A percentile compares a stretch with the other conserved stretches of the same genome.
Conservation (phyloP, 257 asterid species). For the Solanum tacnaense region DNA sequence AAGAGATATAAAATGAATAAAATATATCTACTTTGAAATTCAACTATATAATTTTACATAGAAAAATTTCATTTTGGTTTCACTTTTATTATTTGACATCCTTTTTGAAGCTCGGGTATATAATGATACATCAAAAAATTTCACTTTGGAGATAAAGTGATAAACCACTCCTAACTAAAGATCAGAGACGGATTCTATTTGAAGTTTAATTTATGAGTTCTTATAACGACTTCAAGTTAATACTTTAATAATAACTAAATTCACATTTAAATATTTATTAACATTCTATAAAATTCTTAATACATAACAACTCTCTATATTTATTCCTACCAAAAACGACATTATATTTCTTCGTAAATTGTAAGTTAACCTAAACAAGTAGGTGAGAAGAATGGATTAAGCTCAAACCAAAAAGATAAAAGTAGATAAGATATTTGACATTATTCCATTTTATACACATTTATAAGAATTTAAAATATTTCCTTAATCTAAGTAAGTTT, state of each 20-base stretch:
- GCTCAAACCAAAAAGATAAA: background rate
- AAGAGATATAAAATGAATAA: background rate
- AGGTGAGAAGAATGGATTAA: background rate
- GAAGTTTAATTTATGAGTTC: no score
- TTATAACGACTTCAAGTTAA: no score
- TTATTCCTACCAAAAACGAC: no score
- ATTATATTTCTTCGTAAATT: no score
- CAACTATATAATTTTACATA: background rate
- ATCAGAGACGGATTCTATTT: no score
- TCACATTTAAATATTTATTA: no score
- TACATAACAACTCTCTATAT: no score
- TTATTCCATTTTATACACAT: background rate
- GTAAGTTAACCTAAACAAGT: background rate
- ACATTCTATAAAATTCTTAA: no score
- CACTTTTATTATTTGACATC: background rate
- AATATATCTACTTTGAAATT: background rate
- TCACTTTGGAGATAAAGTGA: no score
- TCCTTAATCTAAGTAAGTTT: background rate
- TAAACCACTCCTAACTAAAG: no score
- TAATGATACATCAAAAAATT: no score
- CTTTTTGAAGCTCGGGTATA: background rate
- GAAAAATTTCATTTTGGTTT: background rate
- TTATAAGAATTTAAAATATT: background rate
- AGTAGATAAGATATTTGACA: background rate
- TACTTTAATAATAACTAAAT: no score